Evolutionary conservation across 1,139 yeast species (phyloP).

Genomic region (Kodamaea alishanica): DNA sequence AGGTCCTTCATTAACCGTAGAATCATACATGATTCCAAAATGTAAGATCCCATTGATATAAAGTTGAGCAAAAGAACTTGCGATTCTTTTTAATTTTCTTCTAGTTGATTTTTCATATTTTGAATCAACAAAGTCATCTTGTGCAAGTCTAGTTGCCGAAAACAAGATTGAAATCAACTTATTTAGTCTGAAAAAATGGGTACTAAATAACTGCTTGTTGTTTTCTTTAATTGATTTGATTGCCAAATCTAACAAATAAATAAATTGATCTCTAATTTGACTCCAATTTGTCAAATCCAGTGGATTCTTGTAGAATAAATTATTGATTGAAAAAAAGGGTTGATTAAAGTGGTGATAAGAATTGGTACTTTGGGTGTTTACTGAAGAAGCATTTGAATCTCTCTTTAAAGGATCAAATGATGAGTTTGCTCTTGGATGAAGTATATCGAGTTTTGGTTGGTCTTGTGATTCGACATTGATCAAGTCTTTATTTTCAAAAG

Average conservation of each 20-base stretch:
- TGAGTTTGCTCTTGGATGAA: slow-evolving; percentile 10
- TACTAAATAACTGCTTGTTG: slow-evolving; percentile 48
- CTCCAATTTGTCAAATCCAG: slow-evolving; percentile 61
- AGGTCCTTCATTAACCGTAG: slow-evolving; percentile 21
- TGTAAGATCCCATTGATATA: slow-evolving; percentile 57
- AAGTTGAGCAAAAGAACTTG: slow-evolving; percentile 54
- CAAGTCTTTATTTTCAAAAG: slow-evolving; percentile 24
- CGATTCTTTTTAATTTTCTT: slow-evolving; percentile 47
- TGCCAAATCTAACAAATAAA: slow-evolving; percentile 44
- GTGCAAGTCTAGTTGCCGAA: slow-evolving; percentile 50
- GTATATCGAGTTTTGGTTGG: background rate
- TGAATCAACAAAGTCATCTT: slow-evolving; percentile 44
- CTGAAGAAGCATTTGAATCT: slow-evolving; percentile 38
- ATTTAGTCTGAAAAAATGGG: slow-evolving; percentile 50
- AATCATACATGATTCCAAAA: slow-evolving; percentile 40
- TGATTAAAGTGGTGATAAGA: slow-evolving; percentile 42
- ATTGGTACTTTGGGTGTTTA: slow-evolving; percentile 23
- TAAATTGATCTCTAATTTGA: slow-evolving; percentile 44
- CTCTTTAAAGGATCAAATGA: slow-evolving; percentile 34
- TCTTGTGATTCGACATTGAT: slow-evolving; percentile 9
- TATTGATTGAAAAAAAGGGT: slow-evolving; percentile 40
- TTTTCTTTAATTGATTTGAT: slow-evolving; percentile 47
- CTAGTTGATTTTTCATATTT: slow-evolving; percentile 45
- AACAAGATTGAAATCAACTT: slow-evolving; percentile 46
- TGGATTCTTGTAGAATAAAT: slow-evolving; percentile 53